phyloP scores from a whole-genome alignment of 345 rosid genomes.

The Euphorbia pulcherrima region DNA sequence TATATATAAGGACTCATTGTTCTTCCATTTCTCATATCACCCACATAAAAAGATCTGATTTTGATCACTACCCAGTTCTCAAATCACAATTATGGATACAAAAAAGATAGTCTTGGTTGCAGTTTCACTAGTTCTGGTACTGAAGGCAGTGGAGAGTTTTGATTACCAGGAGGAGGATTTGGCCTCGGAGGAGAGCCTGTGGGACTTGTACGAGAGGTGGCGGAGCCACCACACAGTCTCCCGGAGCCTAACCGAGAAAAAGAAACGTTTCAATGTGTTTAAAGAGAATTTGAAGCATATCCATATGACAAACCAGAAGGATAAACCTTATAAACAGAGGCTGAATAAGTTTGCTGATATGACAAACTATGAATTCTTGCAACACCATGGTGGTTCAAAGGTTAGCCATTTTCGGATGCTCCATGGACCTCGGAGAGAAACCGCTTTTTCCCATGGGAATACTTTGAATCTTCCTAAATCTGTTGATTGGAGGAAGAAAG shows the following conservation, averaged over 20 bases:
- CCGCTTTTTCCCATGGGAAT: constrained; percentile 20
- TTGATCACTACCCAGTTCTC: background rate
- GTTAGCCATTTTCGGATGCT: constrained; percentile 33
- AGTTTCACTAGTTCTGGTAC: constrained; percentile 13
- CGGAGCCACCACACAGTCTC: constrained; percentile 24
- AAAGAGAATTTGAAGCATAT: constrained; percentile 10
- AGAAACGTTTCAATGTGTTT: constrained; percentile 24
- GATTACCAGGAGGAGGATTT: constrained; percentile 19
- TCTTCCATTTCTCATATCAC: constrained; percentile 6
- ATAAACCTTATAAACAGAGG: constrained; percentile 26
- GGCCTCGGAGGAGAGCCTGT: constrained; percentile 21
- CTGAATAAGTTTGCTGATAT: constrained; percentile 35
- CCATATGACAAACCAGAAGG: constrained; percentile 20
- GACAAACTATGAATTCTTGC: constrained; percentile 39
- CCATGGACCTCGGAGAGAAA: constrained; percentile 20
- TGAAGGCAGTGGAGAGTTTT: constrained; percentile 14
- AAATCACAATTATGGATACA: background rate
- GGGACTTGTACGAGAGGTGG: constrained; percentile 25
- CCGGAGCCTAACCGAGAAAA: constrained; percentile 19
- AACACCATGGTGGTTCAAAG: constrained; percentile 31
- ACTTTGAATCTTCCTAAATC: constrained; percentile 24
- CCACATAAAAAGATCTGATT: background rate
- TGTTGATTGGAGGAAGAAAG: constrained; percentile 39
- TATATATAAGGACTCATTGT: background rate
- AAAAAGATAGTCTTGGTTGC: constrained; percentile 12